A percentile compares a stretch with the other conserved stretches of the same genome.
These are phyloP conservation scores for Venturia aucupariae DNA, from an alignment of 2,329 filamentous ascomycete genomes.

Conservation along the genomic window DNA sequence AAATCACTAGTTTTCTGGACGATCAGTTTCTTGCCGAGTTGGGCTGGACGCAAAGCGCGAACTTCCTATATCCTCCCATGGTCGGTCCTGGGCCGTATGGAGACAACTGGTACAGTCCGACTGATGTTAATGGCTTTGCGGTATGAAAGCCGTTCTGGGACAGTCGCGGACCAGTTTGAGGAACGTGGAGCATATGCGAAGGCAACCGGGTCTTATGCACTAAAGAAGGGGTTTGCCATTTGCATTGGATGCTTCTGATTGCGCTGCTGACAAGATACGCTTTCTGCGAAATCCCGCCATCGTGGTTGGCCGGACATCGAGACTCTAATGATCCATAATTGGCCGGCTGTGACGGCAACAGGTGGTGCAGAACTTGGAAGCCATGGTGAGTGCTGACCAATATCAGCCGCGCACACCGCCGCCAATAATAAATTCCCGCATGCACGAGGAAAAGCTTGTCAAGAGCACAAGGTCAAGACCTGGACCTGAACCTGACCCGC, in stretches of 20 bases:
- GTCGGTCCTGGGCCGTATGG: constrained; percentile 7
- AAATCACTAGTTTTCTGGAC: constrained; percentile 20
- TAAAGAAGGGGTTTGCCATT: neutral
- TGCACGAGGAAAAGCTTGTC: neutral
- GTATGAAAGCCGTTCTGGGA: neutral
- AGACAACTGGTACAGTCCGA: constrained; percentile 14
- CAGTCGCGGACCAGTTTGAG: neutral
- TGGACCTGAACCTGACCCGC: neutral
- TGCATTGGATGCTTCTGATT: neutral
- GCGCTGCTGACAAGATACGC: neutral
- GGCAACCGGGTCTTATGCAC: neutral
- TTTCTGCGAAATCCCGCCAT: neutral
- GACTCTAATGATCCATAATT: neutral
- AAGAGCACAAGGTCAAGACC: neutral
- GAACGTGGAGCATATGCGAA: neutral
- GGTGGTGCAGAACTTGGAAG: no score
- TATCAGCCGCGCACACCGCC: neutral
- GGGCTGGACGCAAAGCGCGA: constrained; percentile 23
- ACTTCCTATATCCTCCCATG: constrained; percentile 13
- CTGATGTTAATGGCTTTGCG: constrained; percentile 15
- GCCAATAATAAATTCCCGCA: neutral
- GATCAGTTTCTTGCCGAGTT: constrained; percentile 32
- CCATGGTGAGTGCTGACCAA: no score
- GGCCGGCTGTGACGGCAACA: neutral
- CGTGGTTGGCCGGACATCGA: neutral